Base-by-base conservation (phyloP, 1,284 basidiomycete species). In the Tilletia setariae region DNA sequence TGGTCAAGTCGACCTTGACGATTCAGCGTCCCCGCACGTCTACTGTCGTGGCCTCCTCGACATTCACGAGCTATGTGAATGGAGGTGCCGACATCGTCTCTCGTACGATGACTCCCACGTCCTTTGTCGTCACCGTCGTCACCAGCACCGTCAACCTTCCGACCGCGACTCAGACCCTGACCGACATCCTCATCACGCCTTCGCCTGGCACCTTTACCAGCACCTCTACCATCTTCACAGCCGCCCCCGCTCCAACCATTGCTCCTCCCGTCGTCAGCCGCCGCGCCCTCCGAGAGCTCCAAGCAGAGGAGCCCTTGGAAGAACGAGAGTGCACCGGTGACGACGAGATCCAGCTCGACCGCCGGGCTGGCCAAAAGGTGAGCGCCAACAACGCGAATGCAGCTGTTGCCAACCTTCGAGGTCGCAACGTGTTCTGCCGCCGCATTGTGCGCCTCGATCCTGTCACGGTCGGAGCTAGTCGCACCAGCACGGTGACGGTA, bases 121-220 rank as follows among this genome's bases (percentile, higher is more conserved):
- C 28, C 23, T 53, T 53, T 28, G 23, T 28, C 13, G 51, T 53
- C 4, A 53, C n/a, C 28, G 51, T 53, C 23, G 23, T 28, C 51
- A 28, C 28, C 21, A 25, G 13, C 7, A 53, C 51, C 21, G 16
- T 6, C 13, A 21, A n/a, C 11, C 23, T 28, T 53, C 51, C 51
- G 8, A 28, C 51, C n/a, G 21, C 28, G 13, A 53, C 51, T 25
- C 51, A 21, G 23, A 53, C 51, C 28, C 51, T 25, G 51, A 53
- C 51, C 51, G 51, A 53, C 15, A 25, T 53, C 21, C 13, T 25
- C 1, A 25, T 53, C 51, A 13, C 21, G n/a, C n/a, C 51, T 25
- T 23, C 23, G n/a, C 51, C 51, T 25, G 51, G 51, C 16, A 53
- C 51, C 23, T 53, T 53, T 28, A 53, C 51, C n/a, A 53, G 21